Conservation (phyloP, 371 early-diverging fungal genomes). For the Mortierella sp. region DNA sequence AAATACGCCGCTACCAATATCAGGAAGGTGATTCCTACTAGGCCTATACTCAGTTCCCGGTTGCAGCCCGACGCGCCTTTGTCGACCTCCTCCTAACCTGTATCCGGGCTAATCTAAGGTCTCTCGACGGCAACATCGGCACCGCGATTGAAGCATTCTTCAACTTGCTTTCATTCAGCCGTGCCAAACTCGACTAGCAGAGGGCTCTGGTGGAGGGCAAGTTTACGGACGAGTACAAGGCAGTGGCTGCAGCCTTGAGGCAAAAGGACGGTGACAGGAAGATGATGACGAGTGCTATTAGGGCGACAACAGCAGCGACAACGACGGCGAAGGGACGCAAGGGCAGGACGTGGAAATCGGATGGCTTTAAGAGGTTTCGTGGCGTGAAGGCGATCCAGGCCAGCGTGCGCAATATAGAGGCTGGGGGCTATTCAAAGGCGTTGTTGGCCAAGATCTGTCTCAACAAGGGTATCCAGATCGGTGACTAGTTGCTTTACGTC, state of each 20-base stretch:
- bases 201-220: slow-evolving; percentile 11
- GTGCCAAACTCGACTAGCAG: slow-evolving; percentile 20
- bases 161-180: neutral
- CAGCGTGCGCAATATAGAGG: slow-evolving; percentile 7
- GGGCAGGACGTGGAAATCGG: slow-evolving; percentile 15
- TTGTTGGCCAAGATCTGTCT: slow-evolving; percentile 14
- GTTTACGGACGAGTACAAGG: slow-evolving; percentile 15
- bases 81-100: slow-evolving; percentile 5
- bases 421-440: slow-evolving; percentile 19
- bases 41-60: neutral
- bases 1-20: slow-evolving; percentile 1
- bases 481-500: slow-evolving; percentile 18
- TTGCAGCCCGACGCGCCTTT: neutral
- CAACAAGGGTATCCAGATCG: slow-evolving; percentile 17
- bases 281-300: neutral
- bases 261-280: neutral
- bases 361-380: slow-evolving; percentile 24
- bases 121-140: neutral
- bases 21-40: slow-evolving; percentile 6
- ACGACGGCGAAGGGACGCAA: neutral
- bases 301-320: too few species aligned
- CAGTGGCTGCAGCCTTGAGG: neutral
- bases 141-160: neutral
- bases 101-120: slow-evolving; percentile 5
- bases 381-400: slow-evolving; percentile 26